A percentile compares a stretch with the other conserved stretches of the same genome.
phyloP scores from a whole-genome alignment of 768 basidiomycete species.

The Tricholoma furcatifolium region DNA sequence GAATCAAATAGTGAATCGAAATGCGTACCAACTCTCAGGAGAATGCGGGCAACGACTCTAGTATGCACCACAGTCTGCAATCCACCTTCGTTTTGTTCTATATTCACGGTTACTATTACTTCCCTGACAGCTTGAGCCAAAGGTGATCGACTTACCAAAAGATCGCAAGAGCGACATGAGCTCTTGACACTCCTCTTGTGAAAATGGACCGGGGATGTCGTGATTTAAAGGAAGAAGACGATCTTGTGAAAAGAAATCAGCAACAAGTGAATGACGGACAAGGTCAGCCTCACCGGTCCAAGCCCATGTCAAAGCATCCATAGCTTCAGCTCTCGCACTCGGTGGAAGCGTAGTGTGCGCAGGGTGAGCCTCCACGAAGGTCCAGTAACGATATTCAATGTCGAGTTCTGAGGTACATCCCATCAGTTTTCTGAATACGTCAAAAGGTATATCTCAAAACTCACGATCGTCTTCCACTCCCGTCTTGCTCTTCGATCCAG shows the following conservation, averaged over 20 bases:
- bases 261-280: background rate
- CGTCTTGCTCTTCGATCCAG: constrained; percentile 20
- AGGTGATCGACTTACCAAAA: constrained; percentile 25
- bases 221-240: constrained; percentile 63
- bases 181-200: constrained; percentile 75
- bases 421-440: background rate
- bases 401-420: constrained; percentile 52
- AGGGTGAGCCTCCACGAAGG: constrained; percentile 76
- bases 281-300: constrained; percentile 55
- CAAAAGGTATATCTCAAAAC: constrained; percentile 19
- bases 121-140: background rate
- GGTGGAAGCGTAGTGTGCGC: constrained; percentile 61
- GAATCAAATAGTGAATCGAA: background rate
- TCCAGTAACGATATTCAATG: constrained; percentile 79
- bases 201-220: constrained; percentile 63
- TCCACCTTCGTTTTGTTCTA: constrained; percentile 34
- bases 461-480: constrained; percentile 42
- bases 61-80: constrained; percentile 53
- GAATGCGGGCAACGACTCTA: constrained; percentile 64
- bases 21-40: constrained; percentile 63
- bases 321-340: constrained; percentile 62
- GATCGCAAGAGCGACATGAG: constrained; percentile 59
- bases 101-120: background rate
- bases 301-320: constrained; percentile 77
- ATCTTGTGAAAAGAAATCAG: constrained; percentile 36